phyloP scores from a whole-genome alignment of 2,329 filamentous ascomycete genomes.

The Fusarium albidum region DNA sequence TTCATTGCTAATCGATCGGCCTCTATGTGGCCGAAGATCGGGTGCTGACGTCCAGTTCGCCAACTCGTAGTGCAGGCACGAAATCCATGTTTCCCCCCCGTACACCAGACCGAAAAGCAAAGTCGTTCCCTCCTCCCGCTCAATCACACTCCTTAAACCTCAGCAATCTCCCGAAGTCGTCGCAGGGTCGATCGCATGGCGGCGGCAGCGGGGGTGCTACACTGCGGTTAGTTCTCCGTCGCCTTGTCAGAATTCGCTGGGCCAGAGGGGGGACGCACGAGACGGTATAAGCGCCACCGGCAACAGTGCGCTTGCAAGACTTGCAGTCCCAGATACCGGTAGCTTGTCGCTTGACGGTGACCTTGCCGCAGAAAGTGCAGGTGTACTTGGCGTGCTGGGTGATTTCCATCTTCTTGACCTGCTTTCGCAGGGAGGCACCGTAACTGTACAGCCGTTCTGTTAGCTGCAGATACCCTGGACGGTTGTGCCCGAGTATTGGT shows the following conservation, averaged over 20 bases:
- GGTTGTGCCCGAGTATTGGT: conserved; percentile 7
- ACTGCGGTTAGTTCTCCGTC: conserved; percentile 40
- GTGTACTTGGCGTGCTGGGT: conserved; percentile 96
- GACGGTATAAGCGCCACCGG: conserved; percentile 86
- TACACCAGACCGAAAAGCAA: conserved; percentile 59
- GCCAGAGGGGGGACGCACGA: conserved; percentile 74
- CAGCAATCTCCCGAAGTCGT: conserved; percentile 95
- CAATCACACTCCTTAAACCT: conserved; percentile 71
- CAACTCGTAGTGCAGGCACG: conserved; percentile 54
- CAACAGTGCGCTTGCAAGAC: conserved; percentile 85
- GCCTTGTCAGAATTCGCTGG: neutral
- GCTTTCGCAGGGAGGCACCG: conserved; percentile 99
- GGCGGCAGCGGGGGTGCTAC: conserved; percentile 88
- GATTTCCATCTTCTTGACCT: conserved; percentile 98
- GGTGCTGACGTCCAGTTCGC: conserved; percentile 52
- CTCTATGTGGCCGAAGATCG: conserved; percentile 50
- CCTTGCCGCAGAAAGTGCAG: conserved; percentile 99
- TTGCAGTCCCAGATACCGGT: conserved; percentile 98
- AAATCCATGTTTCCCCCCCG: conserved; percentile 53
- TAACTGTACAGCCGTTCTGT: conserved; percentile 68
- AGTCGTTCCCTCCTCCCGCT: conserved; percentile 48
- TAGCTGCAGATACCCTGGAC: conserved; percentile 36
- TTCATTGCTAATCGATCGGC: conserved; percentile 55
- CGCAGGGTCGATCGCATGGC: conserved; percentile 96
- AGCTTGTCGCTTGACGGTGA: conserved; percentile 86